A percentile compares a stretch with the other conserved stretches of the same genome.
These are phyloP conservation scores for Echeveria elegans DNA, from an alignment of 164 flowering plant species.

Conservation along the genomic window DNA sequence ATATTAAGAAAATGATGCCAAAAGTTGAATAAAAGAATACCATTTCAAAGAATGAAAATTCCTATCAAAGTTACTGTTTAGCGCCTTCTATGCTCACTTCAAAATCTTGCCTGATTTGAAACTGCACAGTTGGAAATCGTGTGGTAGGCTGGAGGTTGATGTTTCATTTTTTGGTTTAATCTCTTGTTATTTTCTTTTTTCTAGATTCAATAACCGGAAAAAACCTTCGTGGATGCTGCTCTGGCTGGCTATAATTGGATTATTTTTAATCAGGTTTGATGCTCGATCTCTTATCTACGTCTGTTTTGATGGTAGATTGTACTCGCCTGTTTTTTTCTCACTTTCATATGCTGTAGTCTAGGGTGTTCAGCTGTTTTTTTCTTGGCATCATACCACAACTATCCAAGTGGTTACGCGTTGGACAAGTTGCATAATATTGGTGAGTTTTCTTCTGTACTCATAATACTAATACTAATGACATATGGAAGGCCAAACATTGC, in stretches of 20 bases:
- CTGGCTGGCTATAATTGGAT: constrained; percentile 46
- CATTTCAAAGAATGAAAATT: not conserved
- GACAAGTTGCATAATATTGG: constrained; percentile 62
- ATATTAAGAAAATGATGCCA: not conserved
- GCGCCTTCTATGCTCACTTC: not conserved
- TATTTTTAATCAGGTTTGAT: constrained; percentile 65
- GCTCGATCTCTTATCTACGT: not conserved
- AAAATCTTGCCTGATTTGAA: not conserved
- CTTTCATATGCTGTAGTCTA: constrained; percentile 52
- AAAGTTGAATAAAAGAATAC: not conserved
- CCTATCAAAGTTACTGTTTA: not conserved
- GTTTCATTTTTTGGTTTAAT: not conserved
- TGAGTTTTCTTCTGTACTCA: constrained; percentile 26
- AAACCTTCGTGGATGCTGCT: constrained; percentile 67
- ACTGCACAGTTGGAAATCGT: not conserved
- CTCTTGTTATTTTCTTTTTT: constrained; percentile 11
- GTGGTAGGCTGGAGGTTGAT: not conserved
- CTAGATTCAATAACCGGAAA: constrained; percentile 79
- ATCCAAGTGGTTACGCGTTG: constrained; percentile 78
- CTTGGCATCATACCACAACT: constrained; percentile 86
- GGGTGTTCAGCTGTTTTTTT: constrained; percentile 65
- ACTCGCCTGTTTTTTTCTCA: constrained; percentile 12
- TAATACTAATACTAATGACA: not conserved
- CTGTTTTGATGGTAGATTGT: not conserved
- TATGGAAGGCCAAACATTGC: not conserved